Base-by-base conservation (phyloP, 2,329 filamentous ascomycete genomes). In the Penicillium sp. region DNA sequence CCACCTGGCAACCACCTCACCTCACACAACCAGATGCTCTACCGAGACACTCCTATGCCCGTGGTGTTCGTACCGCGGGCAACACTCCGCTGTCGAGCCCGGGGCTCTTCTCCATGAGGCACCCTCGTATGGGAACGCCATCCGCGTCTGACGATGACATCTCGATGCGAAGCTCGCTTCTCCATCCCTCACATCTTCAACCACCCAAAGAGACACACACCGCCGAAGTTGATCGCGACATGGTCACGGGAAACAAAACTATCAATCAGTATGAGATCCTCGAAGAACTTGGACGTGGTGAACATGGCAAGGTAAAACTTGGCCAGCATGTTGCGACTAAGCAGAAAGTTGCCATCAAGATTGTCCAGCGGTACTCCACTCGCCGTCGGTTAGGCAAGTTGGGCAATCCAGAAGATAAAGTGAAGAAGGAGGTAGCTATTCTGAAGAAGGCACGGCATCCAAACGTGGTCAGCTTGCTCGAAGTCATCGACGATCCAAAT, bases 211-310 rank as follows among this genome's bases (percentile, higher is more conserved):
- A 91, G 76, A 97, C 93, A 10, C 90, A 96, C 75, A 91, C 92
- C 60, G 92, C 90, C 50, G 87, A 92, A 67, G 90, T 97, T 64
- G 93, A 97, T 68, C 87, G 92, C 60, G 91, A 97, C 73, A 84
- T 84, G 51, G 82, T 91, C 60, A 96, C 93, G 5, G 94, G 94
- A 56, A 90, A 94, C 60, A 99, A 99, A 77, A 82, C 92, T 50
- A 96, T 99, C 80, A 99, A 99, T 69, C 89, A 97, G 70, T 99
- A 99, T 77, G 91, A 97, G 75, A 90, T 99, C 66, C 88, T 97
- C 62, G 90, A 96, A 73, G 94, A 99, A 75, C 90, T 99, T 51
- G 94, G 94, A 53, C 88, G 94, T 57, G 94, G 94, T 48, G 90
- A 96, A 67, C 94, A 99, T 72, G 94, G 94, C 68, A 99, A 97